phyloP scores from a whole-genome alignment of 495 filamentous ascomycete genomes.

The Podospora comata region DNA sequence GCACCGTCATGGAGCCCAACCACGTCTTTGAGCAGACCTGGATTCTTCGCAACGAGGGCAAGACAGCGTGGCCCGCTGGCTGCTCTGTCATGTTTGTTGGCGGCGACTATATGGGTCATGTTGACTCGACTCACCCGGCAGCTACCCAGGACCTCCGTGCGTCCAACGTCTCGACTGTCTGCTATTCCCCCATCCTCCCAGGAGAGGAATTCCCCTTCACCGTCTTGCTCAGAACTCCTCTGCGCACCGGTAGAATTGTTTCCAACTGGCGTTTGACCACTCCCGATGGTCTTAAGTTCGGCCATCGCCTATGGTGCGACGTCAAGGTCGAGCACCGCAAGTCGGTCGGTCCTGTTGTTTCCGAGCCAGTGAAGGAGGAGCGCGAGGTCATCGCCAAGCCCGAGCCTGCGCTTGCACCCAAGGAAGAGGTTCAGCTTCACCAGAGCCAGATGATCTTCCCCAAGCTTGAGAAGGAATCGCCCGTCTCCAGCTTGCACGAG shows the following conservation, averaged over 20 bases:
- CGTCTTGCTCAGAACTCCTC: conserved; percentile 76
- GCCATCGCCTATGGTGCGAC: conserved; percentile 93
- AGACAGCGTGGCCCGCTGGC: conserved; percentile 75
- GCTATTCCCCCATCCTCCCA: conserved; percentile 61
- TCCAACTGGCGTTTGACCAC: conserved; percentile 96
- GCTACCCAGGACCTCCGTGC: conserved; percentile 66
- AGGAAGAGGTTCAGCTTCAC: conserved; percentile 16
- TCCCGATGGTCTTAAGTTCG: conserved; percentile 76
- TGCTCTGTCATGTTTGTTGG: conserved; percentile 88
- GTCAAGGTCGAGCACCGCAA: conserved; percentile 58
- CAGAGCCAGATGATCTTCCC: conserved; percentile 92
- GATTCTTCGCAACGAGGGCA: conserved; percentile 84
- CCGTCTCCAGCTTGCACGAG: conserved; percentile 72
- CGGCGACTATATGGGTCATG: conserved; percentile 90
- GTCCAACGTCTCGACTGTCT: conserved; percentile 76
- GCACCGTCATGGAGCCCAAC: conserved; percentile 63
- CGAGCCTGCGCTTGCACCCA: conserved; percentile 15
- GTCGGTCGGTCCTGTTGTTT: conserved; percentile 14
- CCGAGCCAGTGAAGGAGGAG: conserved; percentile 21
- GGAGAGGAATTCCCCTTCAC: conserved; percentile 78
- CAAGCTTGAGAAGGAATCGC: conserved; percentile 91
- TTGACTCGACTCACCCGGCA: conserved; percentile 72
- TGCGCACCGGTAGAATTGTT: conserved; percentile 67
- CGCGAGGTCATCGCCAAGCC: conserved; percentile 19
- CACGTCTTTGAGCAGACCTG: conserved; percentile 83